Evolutionary conservation across 2,329 filamentous ascomycete species (phyloP), one percentile per base, ranked within the genome.

Genomic region (Fusarium albidum): DNA sequence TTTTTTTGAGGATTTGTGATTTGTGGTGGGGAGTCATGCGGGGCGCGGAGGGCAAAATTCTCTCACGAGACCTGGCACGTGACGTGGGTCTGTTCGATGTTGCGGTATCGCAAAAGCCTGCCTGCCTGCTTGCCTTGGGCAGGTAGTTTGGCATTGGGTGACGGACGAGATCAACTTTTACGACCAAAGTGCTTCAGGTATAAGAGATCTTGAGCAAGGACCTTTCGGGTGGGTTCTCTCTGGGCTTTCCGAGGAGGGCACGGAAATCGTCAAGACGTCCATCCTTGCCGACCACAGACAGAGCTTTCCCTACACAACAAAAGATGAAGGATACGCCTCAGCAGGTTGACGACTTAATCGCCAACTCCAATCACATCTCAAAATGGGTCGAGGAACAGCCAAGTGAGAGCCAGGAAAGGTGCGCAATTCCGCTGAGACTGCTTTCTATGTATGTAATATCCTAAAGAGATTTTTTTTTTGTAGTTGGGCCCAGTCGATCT

Each of bases 341-440:
- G 28, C 64, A 71, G 50, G 61, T 65, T 61, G 60, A 67, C 50
- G 68, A 70, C 49, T 61, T 73, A 57, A 64, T 74, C 61, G 68
- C 68, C 65, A 74, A 72, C 54, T 73, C 74, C 27, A 68, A 63
- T 46, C 69, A 73, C 53, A 56, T 74, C 31, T 63, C 72, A 50
- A 70, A 73, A 70, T 79, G 77, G 77, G 69, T 80, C 38, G 77
- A 79, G 55, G 67, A 63, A n/a, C 73, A 77, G 42, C 64, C 71
- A 26, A 57, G 47, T 49, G 59, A 69, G 40, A 58, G 53, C 10
- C 75, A 77, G 57, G 39, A 59, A 63, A 69, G 67, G 78, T 79
- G 67, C 67, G 73, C 64, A 57, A 52, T 47, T 53, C 40, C 25
- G 48, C 47, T 31, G 37, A 47, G 38, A 31, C 49, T 39, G 31